phyloP scores from a whole-genome alignment of 805 yeast genomes.

The Priceomyces fermenticarens region DNA sequence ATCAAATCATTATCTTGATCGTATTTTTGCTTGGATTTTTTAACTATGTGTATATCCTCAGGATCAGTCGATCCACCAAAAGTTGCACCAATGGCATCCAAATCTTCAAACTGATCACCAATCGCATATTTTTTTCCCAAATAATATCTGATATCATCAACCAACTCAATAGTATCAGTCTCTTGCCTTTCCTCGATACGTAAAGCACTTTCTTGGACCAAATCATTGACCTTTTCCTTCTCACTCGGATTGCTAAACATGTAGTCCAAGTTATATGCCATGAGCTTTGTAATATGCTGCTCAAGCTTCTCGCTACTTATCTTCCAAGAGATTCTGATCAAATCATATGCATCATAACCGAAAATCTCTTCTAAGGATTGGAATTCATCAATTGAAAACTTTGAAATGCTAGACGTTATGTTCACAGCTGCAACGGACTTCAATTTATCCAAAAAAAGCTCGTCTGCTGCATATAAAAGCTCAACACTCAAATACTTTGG shows the following conservation, averaged over 20 bases:
- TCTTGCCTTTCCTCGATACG: conserved; percentile 62
- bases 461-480: conserved; percentile 57
- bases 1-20: conserved; percentile 27
- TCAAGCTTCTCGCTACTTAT: conserved; percentile 64
- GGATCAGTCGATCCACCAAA: conserved; percentile 9
- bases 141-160: conserved; percentile 74
- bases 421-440: conserved; percentile 61
- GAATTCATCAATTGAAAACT: conserved; percentile 18
- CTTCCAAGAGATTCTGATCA: conserved; percentile 66
- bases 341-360: conserved; percentile 48
- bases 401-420: conserved; percentile 30
- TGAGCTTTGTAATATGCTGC: conserved; percentile 53
- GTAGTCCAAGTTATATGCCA: conserved; percentile 48
- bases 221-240: conserved; percentile 12
- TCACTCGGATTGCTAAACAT: conserved; percentile 33
- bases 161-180: conserved; percentile 74
- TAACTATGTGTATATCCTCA: conserved; percentile 16
- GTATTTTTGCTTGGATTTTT: conserved; percentile 15
- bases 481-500: conserved; percentile 53
- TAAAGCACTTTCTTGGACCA: conserved; percentile 45
- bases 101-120: conserved; percentile 22
- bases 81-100: conserved; percentile 18
- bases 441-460: conserved; percentile 56
- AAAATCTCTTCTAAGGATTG: conserved; percentile 13
- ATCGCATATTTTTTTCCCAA: conserved; percentile 40